Conservation (phyloP, 768 basidiomycete species). For the Pholiota microspora region DNA sequence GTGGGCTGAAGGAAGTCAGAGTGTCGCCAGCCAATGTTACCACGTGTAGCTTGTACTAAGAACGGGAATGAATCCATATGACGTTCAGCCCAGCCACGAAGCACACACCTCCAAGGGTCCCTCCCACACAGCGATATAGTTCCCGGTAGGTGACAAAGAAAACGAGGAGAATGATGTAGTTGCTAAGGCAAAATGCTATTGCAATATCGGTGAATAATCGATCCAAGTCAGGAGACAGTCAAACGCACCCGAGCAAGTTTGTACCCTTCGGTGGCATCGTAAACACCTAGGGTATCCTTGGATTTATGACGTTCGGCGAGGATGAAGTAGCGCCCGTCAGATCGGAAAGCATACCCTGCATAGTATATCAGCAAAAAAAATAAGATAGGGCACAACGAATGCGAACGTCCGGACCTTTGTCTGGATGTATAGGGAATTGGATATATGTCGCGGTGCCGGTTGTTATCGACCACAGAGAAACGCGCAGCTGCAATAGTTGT, state of each 20-base stretch:
- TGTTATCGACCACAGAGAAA: slow-evolving; percentile 83
- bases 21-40: slow-evolving; percentile 64
- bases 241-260: slow-evolving; percentile 66
- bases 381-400: background rate
- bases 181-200: slow-evolving; percentile 80
- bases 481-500: slow-evolving; percentile 57
- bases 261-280: slow-evolving; percentile 70
- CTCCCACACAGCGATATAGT: slow-evolving; percentile 80
- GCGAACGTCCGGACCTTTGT: slow-evolving; percentile 51
- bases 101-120: slow-evolving; percentile 73
- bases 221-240: background rate
- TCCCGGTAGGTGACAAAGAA: slow-evolving; percentile 74
- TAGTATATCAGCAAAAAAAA: background rate
- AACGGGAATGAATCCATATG: slow-evolving; percentile 2
- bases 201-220: background rate
- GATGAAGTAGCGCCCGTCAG: slow-evolving; percentile 81
- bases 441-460: slow-evolving; percentile 79
- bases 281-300: slow-evolving; percentile 83
- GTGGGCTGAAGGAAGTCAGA: slow-evolving; percentile 66
- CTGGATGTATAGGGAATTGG: slow-evolving; percentile 81
- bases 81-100: background rate
- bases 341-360: slow-evolving; percentile 73
- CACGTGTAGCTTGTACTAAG: slow-evolving; percentile 75
- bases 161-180: slow-evolving; percentile 72
- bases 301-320: slow-evolving; percentile 89